Percentiles rank a stretch among this genome's conserved stretches.
These are phyloP conservation scores for Tuctoria greenei DNA, from an alignment of 176 grass and related monocot species.

Conservation along the genomic window DNA sequence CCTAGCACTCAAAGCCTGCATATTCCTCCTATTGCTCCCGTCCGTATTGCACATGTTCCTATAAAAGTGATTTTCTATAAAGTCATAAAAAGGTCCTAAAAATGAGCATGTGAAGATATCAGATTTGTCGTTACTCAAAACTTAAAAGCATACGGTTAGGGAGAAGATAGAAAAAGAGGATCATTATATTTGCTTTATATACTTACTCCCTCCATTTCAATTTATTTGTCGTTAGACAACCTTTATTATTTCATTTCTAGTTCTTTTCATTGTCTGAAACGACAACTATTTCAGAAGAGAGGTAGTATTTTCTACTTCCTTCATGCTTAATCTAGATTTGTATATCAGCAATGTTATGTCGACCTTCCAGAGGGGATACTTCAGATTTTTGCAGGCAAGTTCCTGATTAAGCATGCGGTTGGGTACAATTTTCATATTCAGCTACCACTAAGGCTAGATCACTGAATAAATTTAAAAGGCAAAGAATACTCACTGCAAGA, in stretches of 20 bases:
- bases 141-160: constrained; percentile 16
- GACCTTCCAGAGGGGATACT: constrained; percentile 20
- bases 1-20: constrained; percentile 32
- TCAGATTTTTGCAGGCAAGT: constrained; percentile 20
- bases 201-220: no score
- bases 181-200: neutral
- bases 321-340: constrained; percentile 20
- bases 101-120: constrained; percentile 36
- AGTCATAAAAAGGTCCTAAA: constrained; percentile 18
- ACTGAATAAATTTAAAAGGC: constrained; percentile 30
- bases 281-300: no score
- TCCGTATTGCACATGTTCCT: constrained; percentile 42
- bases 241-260: no score
- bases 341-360: constrained; percentile 6
- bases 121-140: constrained; percentile 37
- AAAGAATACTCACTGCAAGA: constrained; percentile 37
- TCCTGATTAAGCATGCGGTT: constrained; percentile 36
- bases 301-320: neutral
- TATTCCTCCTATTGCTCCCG: constrained; percentile 39
- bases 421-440: constrained; percentile 40
- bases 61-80: constrained; percentile 29
- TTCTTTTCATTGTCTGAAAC: no score
- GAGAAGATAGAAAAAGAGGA: constrained; percentile 17
- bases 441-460: constrained; percentile 42
- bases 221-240: no score